Conservation (phyloP, 2,329 filamentous ascomycete genomes). For the Leptographium procerum region DNA sequence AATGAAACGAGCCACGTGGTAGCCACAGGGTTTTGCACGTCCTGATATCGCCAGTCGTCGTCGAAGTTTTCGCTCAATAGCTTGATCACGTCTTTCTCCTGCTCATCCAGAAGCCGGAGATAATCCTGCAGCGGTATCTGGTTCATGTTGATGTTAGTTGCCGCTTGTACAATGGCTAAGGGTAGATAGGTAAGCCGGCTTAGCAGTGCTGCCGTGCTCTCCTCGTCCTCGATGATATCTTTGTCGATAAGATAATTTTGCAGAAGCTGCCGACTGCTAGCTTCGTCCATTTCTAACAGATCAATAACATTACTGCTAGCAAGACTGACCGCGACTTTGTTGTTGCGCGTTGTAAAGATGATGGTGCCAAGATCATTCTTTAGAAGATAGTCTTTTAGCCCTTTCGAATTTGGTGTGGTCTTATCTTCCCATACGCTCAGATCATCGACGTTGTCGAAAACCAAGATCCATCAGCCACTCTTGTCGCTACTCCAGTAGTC, state of each 20-base stretch:
- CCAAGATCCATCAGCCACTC: conserved; percentile 26
- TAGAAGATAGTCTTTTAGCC: conserved; percentile 6
- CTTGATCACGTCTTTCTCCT: conserved; percentile 1
- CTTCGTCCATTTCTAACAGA: conserved; percentile 13
- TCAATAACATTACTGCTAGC: conserved; percentile 12
- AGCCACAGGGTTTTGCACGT: conserved; percentile 7
- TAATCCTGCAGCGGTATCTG: background rate
- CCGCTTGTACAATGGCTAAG: conserved; percentile 10
- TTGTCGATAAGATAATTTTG: conserved; percentile 8
- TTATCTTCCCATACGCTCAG: conserved; percentile 15
- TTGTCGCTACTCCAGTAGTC: conserved; percentile 16
- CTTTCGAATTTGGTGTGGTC: background rate
- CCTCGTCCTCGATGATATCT: background rate
- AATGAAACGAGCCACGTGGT: conserved; percentile 14
- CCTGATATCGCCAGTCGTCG: conserved; percentile 2
- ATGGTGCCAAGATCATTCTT: background rate
- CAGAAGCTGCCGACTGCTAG: conserved; percentile 16
- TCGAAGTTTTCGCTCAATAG: conserved; percentile 11
- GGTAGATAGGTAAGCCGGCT: conserved; percentile 6
- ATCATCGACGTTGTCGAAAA: conserved; percentile 35
- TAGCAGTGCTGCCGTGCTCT: background rate
- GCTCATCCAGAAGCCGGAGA: conserved; percentile 3
- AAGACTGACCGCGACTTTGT: conserved; percentile 7
- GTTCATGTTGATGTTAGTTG: conserved; percentile 7
- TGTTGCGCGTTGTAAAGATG: conserved; percentile 16